Evolutionary conservation across 306 rosid genomes (phyloP), one percentile per base, ranked within the genome.

Genomic region (Carpinus fangiana): DNA sequence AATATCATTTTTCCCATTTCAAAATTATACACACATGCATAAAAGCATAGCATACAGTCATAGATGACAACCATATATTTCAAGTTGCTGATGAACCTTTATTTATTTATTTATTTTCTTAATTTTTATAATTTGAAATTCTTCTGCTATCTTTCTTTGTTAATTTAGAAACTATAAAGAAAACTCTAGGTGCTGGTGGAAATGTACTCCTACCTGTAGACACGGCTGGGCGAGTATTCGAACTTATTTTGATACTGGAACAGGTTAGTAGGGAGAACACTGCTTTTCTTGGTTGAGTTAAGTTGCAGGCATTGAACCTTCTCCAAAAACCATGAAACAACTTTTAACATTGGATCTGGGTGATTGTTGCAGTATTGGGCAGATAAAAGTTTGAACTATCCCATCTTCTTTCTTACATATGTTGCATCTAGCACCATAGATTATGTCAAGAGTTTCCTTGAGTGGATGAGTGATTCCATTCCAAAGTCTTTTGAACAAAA

Each of bases 401-500:
- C 97, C 77, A 87, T 95, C 78, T 95, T 77, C 82, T 91, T 95
- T 73, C 84, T 95, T 36, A 91, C 99, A 62, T 90, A 87, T 73
- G 96, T 95, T 83, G 82, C 99, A 81, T 86, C 97, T 62, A 95
- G 98, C 87, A 93, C 96, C 78, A 86, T 93, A 73, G 96, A 95
- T 87, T 95, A 88, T 47, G 89, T 93, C 78, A 91, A 90, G 87
- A 93, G 92, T 88, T 95, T 93, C 89, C 96, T 95, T 46, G 97
- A 95, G 87, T 95, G 98, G 99, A 95, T 95, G 99, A 95, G 98
- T 83, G 99, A 95, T 79, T 79, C 92, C 81, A 95, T 95, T 50
- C 93, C 97, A 21, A 95, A 95, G 87, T 93, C 99, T 74, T 95
- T 95, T 79, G 99, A 91, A 82, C 90, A 88, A 81, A 92, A 95